These are phyloP conservation scores for Lentinula detonsa DNA, from an alignment of 768 basidiomycete genomes.

Conservation along the genomic window DNA sequence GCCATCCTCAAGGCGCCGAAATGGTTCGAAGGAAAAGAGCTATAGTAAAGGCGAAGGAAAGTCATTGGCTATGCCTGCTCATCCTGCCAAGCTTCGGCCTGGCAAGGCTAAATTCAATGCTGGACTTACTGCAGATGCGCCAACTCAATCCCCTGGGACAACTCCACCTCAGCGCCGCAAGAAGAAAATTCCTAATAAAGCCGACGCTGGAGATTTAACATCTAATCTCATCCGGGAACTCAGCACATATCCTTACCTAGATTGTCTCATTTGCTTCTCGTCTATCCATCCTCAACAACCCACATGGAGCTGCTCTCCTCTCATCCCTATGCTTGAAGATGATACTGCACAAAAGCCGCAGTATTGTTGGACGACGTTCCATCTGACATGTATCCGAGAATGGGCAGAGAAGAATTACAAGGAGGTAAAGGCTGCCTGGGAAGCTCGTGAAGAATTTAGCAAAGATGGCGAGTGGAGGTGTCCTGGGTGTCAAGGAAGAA, in stretches of 20 bases:
- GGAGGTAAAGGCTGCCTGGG: constrained; percentile 67
- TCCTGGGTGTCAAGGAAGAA: constrained; percentile 84
- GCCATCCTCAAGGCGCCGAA: neutral
- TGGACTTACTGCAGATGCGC: neutral
- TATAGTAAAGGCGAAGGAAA: neutral
- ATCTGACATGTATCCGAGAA: constrained; percentile 80
- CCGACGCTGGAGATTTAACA: constrained; percentile 51
- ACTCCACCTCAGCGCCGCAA: neutral
- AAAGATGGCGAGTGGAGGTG: constrained; percentile 83
- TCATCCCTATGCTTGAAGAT: constrained; percentile 34
- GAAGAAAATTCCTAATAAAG: neutral
- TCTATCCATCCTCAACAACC: constrained; percentile 71
- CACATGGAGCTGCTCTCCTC: constrained; percentile 85
- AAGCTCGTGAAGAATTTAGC: constrained; percentile 55
- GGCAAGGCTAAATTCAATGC: constrained; percentile 4
- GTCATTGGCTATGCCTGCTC: neutral
- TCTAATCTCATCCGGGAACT: constrained; percentile 64
- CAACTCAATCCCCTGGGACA: neutral
- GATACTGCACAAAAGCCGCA: constrained; percentile 29
- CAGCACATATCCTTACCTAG: constrained; percentile 64
- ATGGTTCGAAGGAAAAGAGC: neutral
- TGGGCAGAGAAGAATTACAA: constrained; percentile 86
- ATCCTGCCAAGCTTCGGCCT: neutral
- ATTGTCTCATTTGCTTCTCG: constrained; percentile 83
- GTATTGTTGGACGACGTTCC: constrained; percentile 89